A percentile compares a stretch with the other conserved stretches of the same genome.
phyloP scores from a whole-genome alignment of 2,329 filamentous ascomycete genomes.

The Claviceps sorghi region DNA sequence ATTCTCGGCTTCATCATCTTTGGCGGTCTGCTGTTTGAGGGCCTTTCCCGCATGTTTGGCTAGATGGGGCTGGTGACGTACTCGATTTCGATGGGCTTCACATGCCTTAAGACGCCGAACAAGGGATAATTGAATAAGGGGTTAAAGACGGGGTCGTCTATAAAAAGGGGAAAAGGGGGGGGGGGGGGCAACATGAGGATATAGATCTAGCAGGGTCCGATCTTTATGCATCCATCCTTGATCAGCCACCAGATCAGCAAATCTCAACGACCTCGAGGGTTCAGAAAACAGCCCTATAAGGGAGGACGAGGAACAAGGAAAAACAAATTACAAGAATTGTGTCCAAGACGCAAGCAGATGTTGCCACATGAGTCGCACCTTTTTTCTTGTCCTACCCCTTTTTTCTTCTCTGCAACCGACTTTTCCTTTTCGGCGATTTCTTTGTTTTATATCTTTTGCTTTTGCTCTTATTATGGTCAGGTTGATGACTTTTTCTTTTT shows the following conservation, averaged over 20 bases:
- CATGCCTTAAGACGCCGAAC: not conserved
- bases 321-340: too few relatives aligned
- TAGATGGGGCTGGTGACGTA: constrained; percentile 7
- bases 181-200: too few relatives aligned
- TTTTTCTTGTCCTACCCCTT: not conserved
- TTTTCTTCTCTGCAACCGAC: not conserved
- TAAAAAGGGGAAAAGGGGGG: too few relatives aligned
- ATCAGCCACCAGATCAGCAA: too few relatives aligned
- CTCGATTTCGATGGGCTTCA: not conserved
- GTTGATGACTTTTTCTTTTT: not conserved
- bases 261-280: too few relatives aligned
- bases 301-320: too few relatives aligned
- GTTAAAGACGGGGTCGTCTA: not conserved
- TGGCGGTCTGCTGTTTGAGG: constrained; percentile 45
- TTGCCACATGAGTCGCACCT: not conserved
- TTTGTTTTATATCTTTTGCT: not conserved
- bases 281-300: too few relatives aligned
- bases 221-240: too few relatives aligned
- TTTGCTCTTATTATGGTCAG: not conserved
- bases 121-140: not conserved
- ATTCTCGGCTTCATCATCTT: constrained; percentile 47
- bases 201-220: too few relatives aligned
- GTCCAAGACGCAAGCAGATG: too few relatives aligned
- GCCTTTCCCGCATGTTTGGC: constrained; percentile 37
- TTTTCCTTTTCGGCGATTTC: not conserved